Conservation (phyloP, 1,284 basidiomycete species). For the Cutaneotrichosporon mucoides region DNA sequence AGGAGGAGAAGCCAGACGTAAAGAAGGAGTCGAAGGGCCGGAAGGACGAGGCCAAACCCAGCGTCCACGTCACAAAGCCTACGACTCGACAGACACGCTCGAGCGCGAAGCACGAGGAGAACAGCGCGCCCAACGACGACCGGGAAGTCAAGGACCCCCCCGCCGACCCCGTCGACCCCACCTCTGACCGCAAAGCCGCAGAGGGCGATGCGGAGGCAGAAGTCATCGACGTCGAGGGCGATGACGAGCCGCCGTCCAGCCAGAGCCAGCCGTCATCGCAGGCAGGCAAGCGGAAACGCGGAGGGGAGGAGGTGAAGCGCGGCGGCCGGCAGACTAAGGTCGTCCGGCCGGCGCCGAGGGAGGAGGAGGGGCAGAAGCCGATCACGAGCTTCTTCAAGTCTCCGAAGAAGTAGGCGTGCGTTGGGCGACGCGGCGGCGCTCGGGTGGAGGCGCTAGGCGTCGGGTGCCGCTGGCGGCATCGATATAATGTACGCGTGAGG, state of each 20-base stretch:
- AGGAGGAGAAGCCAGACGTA: background rate
- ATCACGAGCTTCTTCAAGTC: constrained; percentile 41
- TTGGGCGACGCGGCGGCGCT: too few relatives aligned
- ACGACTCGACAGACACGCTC: too few relatives aligned
- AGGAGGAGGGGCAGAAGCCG: constrained; percentile 29
- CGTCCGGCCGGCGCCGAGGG: constrained; percentile 20
- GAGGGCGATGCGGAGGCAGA: background rate
- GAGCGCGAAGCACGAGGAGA: too few relatives aligned
- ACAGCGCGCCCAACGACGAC: too few relatives aligned
- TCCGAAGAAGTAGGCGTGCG: constrained; percentile 18
- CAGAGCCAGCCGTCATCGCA: background rate
- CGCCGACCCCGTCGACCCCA: background rate
- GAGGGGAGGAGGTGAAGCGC: constrained; percentile 8
- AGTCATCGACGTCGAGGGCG: constrained; percentile 1
- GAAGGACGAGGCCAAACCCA: background rate
- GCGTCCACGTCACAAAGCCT: too few relatives aligned
- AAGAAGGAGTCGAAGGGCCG: background rate
- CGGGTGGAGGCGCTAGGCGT: too few relatives aligned
- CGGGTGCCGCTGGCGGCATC: too few relatives aligned
- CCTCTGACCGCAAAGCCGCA: background rate
- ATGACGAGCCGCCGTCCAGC: background rate
- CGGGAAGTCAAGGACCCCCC: background rate
- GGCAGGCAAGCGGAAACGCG: background rate
- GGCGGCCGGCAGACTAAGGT: constrained; percentile 40
- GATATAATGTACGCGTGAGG: too few relatives aligned